Evolutionary conservation across 108 stramenopile species (phyloP).

Genomic region (Nitzschia inconspicua): DNA sequence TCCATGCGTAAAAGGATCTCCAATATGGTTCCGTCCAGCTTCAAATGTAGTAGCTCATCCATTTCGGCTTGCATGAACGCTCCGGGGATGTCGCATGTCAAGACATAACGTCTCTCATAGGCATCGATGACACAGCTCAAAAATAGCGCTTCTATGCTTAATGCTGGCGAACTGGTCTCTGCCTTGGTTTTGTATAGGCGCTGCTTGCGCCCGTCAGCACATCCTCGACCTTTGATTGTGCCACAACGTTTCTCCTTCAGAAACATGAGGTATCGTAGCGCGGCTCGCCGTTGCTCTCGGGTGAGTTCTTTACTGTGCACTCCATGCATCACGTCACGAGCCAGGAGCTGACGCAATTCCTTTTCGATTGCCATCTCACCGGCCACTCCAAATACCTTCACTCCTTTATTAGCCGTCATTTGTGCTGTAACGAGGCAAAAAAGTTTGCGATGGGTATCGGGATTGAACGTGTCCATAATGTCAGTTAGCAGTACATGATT

Average conservation of each 20-base stretch:
- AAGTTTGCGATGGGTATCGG: too few relatives aligned
- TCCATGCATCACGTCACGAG: slow-evolving; percentile 27
- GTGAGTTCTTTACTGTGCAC: slow-evolving; percentile 14
- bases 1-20: too few relatives aligned
- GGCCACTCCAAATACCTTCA: slow-evolving; percentile 32
- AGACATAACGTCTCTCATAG: slow-evolving; percentile 5
- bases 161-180: slow-evolving; percentile 27
- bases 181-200: slow-evolving; percentile 13
- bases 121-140: slow-evolving; percentile 11
- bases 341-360: slow-evolving; percentile 44
- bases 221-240: slow-evolving; percentile 38
- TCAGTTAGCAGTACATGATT: too few relatives aligned
- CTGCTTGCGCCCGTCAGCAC: slow-evolving; percentile 34
- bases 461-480: too few relatives aligned
- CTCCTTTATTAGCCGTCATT: slow-evolving; percentile 18
- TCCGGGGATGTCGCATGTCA: background rate
- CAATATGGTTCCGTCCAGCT: too few relatives aligned
- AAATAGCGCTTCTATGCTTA: slow-evolving; percentile 16
- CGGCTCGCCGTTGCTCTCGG: slow-evolving; percentile 16
- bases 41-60: too few relatives aligned
- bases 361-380: slow-evolving; percentile 24
- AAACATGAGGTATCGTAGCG: slow-evolving; percentile 42
- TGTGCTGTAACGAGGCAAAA: too few relatives aligned
- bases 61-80: background rate
- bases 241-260: slow-evolving; percentile 40